phyloP scores from a whole-genome alignment of 108 stramenopile species.

The Stephanodiscus minutulus region DNA sequence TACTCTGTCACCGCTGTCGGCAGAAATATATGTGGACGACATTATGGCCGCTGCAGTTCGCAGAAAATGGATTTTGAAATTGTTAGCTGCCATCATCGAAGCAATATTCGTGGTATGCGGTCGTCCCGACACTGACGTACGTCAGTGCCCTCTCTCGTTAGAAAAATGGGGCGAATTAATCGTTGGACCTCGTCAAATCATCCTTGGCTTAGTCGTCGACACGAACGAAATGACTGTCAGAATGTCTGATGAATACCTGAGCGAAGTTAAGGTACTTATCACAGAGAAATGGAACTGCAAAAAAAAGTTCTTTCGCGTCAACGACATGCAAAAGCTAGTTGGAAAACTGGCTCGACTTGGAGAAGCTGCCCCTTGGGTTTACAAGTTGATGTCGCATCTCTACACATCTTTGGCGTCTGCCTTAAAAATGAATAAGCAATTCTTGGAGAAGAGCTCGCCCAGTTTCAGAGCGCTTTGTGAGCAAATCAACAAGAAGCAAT shows the following conservation, averaged over 20 bases:
- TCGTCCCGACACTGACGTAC: background rate
- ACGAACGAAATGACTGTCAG: constrained; percentile 8
- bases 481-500: constrained; percentile 1
- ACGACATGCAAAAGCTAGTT: constrained; percentile 3
- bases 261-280: background rate
- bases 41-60: background rate
- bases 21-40: constrained; percentile 16
- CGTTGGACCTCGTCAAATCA: background rate
- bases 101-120: constrained; percentile 19
- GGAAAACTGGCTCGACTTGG: constrained; percentile 29
- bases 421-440: constrained; percentile 1
- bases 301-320: constrained; percentile 6
- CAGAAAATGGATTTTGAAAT: background rate
- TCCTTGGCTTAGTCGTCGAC: constrained; percentile 3
- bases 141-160: constrained; percentile 15
- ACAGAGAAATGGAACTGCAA: background rate
- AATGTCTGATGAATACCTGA: constrained; percentile 1
- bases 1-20: background rate
- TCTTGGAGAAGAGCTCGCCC: background rate
- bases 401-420: constrained; percentile 22
- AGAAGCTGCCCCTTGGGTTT: constrained; percentile 20
- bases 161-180: constrained; percentile 11
- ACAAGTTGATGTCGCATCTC: constrained; percentile 21
- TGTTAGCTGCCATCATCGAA: constrained; percentile 8
- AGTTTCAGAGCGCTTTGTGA: constrained; percentile 3